Conservation (phyloP, 2,329 filamentous ascomycete genomes). For the Fusarium aywerte region DNA sequence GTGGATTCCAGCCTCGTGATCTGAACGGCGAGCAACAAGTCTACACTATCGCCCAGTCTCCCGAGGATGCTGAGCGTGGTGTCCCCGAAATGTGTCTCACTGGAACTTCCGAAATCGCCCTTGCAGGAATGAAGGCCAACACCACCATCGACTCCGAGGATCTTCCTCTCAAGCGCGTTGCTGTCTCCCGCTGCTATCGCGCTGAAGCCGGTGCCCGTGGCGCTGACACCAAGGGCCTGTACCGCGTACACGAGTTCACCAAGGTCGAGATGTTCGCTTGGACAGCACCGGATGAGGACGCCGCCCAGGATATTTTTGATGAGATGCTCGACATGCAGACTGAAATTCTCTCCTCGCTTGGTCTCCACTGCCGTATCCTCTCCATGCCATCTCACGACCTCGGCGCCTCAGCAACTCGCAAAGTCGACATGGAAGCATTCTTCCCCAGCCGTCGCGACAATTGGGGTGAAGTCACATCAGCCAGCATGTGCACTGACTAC, state of each 20-base stretch:
- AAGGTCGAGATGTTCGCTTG: conserved; percentile 99
- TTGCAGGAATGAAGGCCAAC: conserved; percentile 89
- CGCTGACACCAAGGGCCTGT: conserved; percentile 91
- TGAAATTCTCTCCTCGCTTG: conserved; percentile 80
- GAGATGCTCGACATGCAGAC: conserved; percentile 90
- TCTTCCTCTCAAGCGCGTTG: conserved; percentile 82
- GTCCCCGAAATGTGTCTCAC: conserved; percentile 80
- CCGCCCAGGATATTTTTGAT: conserved; percentile 72
- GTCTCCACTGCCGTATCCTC: conserved; percentile 85
- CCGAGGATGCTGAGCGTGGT: conserved; percentile 68
- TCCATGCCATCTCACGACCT: conserved; percentile 93
- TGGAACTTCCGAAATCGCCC: conserved; percentile 92
- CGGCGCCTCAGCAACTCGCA: conserved; percentile 86
- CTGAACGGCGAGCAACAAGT: conserved; percentile 91
- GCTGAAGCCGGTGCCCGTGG: conserved; percentile 93
- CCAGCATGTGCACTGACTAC: conserved; percentile 94
- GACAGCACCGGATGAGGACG: conserved; percentile 69
- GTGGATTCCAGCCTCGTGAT: conserved; percentile 94
- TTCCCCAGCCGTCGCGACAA: conserved; percentile 80
- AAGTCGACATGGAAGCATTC: conserved; percentile 92
- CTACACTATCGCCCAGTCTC: conserved; percentile 78
- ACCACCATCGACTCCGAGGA: conserved; percentile 70
- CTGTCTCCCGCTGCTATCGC: conserved; percentile 90
- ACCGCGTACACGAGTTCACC: conserved; percentile 97
- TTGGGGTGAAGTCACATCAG: conserved; percentile 94